Base-by-base conservation (phyloP, 331 rosid species). In the Pyrus hybrid region DNA sequence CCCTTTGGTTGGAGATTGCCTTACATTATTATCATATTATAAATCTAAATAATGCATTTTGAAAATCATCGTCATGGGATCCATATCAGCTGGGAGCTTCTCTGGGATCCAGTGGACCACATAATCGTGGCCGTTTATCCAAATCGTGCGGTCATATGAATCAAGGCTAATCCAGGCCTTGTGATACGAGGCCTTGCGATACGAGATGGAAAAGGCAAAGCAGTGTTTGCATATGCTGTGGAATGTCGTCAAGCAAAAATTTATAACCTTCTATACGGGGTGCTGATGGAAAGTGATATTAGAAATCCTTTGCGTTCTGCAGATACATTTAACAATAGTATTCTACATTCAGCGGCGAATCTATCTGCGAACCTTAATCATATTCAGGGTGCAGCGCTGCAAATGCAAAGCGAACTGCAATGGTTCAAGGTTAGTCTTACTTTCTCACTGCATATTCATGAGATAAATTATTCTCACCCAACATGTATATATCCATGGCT, bases 241-340 rank as follows among this genome's bases (percentile, higher is more conserved):
- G 35, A 62, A 13, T 62, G 11, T 26, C 67, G 37, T 26, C 67
- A 62, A 26, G 67, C 11, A 14, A 25, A 62, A 26, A 32, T 62
- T 62, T 62, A 25, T 26, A 62, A 14, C 17, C 66, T 62, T 62
- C 7, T 62, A 6, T 62, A 62, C 2, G 5, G n/a, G n/a, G 33
- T 62, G 20, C 9, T 26, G 13, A 1, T 0, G 28, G 35, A 62
- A 62, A 1, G 4, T 13, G 16, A 23, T 6, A 7, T 32, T 32
- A 32, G 35, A 32, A 2, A 0, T 60, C 2, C 4, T 9, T 7
- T 23, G 13, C 1, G 2, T 12, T 0, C 1, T 11, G 32, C 0
- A 26, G 35, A 61, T 61, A 0, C 2, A 3, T 13, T 2, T 13
- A 6, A 13, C 10, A 61, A 26, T 26, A 1, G 2, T 2, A 26